Percentiles rank a stretch among this genome's conserved stretches.
phyloP scores from a whole-genome alignment of 331 rosid genomes.

The Acacia concinna region DNA sequence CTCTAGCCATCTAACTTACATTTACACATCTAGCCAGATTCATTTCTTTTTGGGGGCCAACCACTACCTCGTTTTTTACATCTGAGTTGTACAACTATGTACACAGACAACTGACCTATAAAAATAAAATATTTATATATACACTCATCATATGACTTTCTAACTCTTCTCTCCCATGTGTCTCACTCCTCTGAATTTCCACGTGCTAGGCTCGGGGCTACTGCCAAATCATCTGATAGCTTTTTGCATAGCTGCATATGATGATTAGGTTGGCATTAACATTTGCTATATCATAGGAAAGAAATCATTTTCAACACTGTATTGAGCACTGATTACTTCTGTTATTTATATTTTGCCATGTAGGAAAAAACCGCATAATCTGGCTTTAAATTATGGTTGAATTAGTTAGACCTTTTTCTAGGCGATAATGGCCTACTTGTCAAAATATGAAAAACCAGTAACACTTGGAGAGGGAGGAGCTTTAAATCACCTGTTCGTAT shows the following conservation, averaged over 20 bases:
- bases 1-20: neutral
- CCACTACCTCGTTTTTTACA: neutral
- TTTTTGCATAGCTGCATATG: constrained; percentile 71
- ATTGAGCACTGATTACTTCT: neutral
- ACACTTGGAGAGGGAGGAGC: neutral
- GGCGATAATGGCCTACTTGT: neutral
- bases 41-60: neutral
- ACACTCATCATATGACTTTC: constrained; percentile 13
- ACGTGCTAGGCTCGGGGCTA: constrained; percentile 37
- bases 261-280: neutral
- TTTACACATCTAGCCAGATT: neutral
- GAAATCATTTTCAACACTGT: neutral
- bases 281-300: neutral
- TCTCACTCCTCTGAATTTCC: constrained; percentile 28
- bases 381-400: neutral
- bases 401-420: neutral
- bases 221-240: constrained; percentile 75
- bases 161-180: neutral
- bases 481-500: constrained; percentile 63
- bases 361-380: neutral
- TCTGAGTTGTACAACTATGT: neutral
- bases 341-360: neutral
- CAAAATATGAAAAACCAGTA: neutral
- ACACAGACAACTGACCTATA: neutral
- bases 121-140: neutral